Evolutionary conservation across 2,329 filamentous ascomycete genomes (phyloP), one percentile per base, ranked within the genome.

Genomic region (Sarocladiaceae sp.): DNA sequence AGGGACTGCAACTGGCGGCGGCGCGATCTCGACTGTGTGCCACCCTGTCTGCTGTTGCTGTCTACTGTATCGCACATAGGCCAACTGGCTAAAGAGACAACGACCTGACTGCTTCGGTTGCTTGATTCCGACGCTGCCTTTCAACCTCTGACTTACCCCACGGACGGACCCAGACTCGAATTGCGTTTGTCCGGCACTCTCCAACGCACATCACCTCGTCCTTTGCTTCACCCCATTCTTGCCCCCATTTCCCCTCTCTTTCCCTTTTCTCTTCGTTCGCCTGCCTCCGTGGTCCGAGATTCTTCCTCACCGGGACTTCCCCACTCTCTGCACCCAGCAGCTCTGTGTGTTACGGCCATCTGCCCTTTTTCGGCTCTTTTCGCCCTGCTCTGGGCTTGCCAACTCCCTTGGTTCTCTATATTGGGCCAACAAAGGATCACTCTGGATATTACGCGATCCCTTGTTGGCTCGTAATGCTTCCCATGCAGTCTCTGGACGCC

Each of bases 401-500:
- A 41, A 12, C 19, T 29, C 24, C 37, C 37, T 45, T 37, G 26
- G 32, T 35, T 24, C 33, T 45, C 33, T 27, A 33, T 39, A 39
- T 39, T 37, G 33, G 23, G 34, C 43, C 43, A 39, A 35, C 34
- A 31, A 35, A 34, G 24, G 32, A 23, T 35, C 33, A 40, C 44
- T 31, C 21, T 34, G 40, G 40, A 16, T 33, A 32, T 33, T 33
- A n/a, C 40, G 32, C 40, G 40, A 43, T 50, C 45, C 35, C 47
- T 43, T 52, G 29, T 43, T 43, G 40, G 40, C 43, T 47, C 46
- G 49, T 57, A 56, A 78, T 78, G 74, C 65, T 76, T 54, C 70
- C 74, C 42, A 61, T 73, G 49, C 71, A 72, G 55, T 69, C 74
- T 50, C 68, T 76, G 58, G 74, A 78, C 58, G 68, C 65, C 34